These are phyloP conservation scores for Thelonectria blattea DNA, from an alignment of 2,329 filamentous ascomycete genomes.

Conservation along the genomic window DNA sequence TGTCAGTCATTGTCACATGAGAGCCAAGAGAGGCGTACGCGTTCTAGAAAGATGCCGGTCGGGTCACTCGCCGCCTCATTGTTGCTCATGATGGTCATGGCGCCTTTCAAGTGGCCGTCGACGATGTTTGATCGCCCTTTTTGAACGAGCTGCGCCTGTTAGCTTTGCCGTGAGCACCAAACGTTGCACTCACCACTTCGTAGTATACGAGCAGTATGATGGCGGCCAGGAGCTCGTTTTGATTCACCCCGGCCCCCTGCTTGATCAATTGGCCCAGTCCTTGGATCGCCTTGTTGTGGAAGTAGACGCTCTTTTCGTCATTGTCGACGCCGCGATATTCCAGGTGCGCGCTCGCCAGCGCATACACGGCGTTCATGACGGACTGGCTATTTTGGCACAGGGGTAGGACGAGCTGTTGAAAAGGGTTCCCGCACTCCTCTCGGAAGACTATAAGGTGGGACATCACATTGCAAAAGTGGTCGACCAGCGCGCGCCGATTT, in stretches of 20 bases:
- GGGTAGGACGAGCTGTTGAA: conserved; percentile 67
- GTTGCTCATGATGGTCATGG: conserved; percentile 64
- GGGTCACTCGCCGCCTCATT: conserved; percentile 53
- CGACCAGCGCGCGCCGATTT: conserved; percentile 62
- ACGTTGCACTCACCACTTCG: conserved; percentile 60
- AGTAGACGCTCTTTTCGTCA: conserved; percentile 61
- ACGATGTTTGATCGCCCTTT: conserved; percentile 65
- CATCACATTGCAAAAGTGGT: conserved; percentile 68
- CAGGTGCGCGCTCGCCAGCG: conserved; percentile 82
- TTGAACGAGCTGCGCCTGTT: conserved; percentile 60
- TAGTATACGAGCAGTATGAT: conserved; percentile 69
- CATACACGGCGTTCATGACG: conserved; percentile 84
- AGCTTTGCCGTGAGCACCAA: not conserved
- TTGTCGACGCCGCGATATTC: conserved; percentile 66
- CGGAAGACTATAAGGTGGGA: conserved; percentile 70
- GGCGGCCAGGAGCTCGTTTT: conserved; percentile 64
- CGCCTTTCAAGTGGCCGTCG: conserved; percentile 65
- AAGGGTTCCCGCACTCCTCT: conserved; percentile 67
- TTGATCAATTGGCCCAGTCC: conserved; percentile 64
- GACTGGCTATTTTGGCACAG: conserved; percentile 60
- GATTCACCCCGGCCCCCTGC: conserved; percentile 54
- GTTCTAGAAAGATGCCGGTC: conserved; percentile 63
- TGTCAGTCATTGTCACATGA: conserved; percentile 31
- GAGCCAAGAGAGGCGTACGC: conserved; percentile 48
- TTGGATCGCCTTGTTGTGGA: conserved; percentile 65